A percentile compares a stretch with the other conserved stretches of the same genome.
Conservation (phyloP, 73 alveolate species). For the Urostyla sp. region DNA sequence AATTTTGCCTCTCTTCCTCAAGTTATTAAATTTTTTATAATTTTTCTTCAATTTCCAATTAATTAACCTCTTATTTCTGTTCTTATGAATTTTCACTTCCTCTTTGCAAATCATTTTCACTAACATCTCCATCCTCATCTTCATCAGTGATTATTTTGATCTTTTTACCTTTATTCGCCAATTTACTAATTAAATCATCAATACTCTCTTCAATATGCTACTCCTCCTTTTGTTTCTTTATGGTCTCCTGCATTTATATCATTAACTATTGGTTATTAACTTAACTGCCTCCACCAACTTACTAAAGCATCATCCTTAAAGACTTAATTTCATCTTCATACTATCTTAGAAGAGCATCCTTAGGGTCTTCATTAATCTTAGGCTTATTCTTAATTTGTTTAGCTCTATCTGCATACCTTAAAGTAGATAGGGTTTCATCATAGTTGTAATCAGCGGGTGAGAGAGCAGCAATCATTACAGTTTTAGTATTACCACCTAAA, state of each 20-base stretch:
- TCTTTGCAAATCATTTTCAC: conserved; percentile 10
- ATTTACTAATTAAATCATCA: conserved; percentile 42
- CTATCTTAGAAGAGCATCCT: conserved; percentile 95
- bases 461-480: conserved; percentile 96
- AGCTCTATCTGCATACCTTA: conserved; percentile 98
- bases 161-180: conserved; percentile 63
- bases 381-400: conserved; percentile 95
- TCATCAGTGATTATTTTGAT: conserved; percentile 62
- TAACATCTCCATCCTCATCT: conserved; percentile 54
- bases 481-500: conserved; percentile 98
- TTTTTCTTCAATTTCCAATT: background rate
- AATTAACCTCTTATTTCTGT: no score
- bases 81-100: conserved; percentile 18
- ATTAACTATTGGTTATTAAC: conserved; percentile 3
- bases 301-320: conserved; percentile 48
- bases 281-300: conserved; percentile 19
- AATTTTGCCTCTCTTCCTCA: background rate
- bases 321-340: conserved; percentile 93
- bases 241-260: background rate
- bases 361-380: conserved; percentile 98
- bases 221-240: conserved; percentile 22
- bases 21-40: conserved; percentile 3
- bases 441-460: conserved; percentile 96
- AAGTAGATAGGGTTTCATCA: conserved; percentile 96
- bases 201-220: conserved; percentile 57